Evolutionary conservation across 768 basidiomycete species (phyloP), one percentile per base, ranked within the genome.

Genomic region (Hebeloma cylindrosporum): DNA sequence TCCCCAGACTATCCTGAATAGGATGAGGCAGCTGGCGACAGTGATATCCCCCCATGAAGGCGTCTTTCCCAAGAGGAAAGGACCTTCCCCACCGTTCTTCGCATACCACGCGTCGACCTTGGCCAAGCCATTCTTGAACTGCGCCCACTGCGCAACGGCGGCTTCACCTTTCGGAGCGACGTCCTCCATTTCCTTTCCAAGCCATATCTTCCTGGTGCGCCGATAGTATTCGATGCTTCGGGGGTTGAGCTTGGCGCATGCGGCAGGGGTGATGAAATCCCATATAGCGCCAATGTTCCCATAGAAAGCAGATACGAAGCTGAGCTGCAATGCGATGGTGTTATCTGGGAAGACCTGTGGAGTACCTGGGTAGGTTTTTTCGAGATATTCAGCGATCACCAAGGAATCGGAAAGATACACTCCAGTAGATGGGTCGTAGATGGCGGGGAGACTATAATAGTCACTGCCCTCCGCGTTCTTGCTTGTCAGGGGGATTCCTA

Each of bases 341-440:
- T 40, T 28, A 25, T 36, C 20, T 5, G 44, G 44, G 21, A 45
- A 38, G 14, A 45, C 16, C 3, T 7, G 14, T 5, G 44, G 44
- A 4, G 44, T 45, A 38, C 63, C 60, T 0, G 78, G 76, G 56
- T 77, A 80, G 1, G 65, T 63, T 2, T 65, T 58, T 45, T 80
- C 78, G 34, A 80, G 63, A 57, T 80, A 77, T 11, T 62, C 52
- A 1, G 72, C 76, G 46, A 80, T 79, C 22, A 48, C 53, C 25
- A 60, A 47, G 0, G 77, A 77, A 21, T 78, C 73, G 7, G 67
- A 47, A 23, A 79, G 27, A 8, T 60, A 43, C 2, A 54, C 45
- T 3, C 60, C 60, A 3, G 72, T 76, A 30, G 58, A 59, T 0
- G 69, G 66, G 51, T 80, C 77, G 48, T 71, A 52, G 44, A 82